Evolutionary conservation across 768 basidiomycete genomes (phyloP).

Genomic region (Roridomyces roridus): DNA sequence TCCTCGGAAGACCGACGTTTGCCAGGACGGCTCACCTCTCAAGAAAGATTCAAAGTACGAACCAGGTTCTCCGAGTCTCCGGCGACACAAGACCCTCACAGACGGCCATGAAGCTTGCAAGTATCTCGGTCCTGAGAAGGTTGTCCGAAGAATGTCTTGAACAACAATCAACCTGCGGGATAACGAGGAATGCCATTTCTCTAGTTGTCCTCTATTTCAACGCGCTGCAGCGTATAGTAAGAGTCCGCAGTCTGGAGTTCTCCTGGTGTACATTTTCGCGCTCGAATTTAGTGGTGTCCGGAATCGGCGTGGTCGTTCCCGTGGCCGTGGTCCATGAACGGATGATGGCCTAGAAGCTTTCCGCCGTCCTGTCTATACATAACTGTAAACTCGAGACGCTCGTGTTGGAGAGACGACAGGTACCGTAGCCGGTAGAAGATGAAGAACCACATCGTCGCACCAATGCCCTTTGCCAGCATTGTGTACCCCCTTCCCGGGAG

Average conservation of each 20-base stretch:
- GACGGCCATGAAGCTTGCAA: no score
- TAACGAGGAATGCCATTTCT: background rate
- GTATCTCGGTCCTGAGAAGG: no score
- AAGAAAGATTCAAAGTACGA: no score
- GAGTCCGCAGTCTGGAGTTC: no score
- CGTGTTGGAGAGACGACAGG: conserved; percentile 33
- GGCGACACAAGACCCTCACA: no score
- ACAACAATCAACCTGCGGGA: no score
- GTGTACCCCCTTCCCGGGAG: conserved; percentile 78
- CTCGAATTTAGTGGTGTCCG: conserved; percentile 45
- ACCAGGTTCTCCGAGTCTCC: no score
- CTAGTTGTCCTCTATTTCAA: background rate
- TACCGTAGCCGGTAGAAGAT: conserved; percentile 96
- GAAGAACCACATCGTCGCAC: conserved; percentile 98
- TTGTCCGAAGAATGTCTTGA: no score
- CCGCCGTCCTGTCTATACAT: conserved; percentile 71
- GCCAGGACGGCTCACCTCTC: no score
- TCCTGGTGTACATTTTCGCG: no score
- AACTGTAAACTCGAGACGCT: conserved; percentile 5
- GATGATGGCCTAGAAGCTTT: conserved; percentile 68
- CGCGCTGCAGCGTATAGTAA: no score
- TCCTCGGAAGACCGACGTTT: no score
- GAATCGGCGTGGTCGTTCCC: conserved; percentile 40
- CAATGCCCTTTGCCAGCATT: conserved; percentile 83
- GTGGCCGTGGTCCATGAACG: conserved; percentile 34